A percentile compares a stretch with the other conserved stretches of the same genome.
Evolutionary conservation across 495 filamentous ascomycete genomes (phyloP).

Genomic region (Penicillium malachiteum): DNA sequence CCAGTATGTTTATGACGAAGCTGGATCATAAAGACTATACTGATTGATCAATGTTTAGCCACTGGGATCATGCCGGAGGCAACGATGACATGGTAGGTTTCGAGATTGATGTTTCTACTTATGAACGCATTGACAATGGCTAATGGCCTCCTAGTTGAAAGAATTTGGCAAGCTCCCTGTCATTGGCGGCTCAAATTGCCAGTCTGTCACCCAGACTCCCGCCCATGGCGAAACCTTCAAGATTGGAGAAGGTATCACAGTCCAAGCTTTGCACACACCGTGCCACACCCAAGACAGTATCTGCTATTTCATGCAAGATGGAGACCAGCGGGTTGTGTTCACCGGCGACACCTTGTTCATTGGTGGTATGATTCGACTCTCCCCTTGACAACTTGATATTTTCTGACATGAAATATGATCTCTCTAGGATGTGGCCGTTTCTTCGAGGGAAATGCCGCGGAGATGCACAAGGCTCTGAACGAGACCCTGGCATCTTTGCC

Average conservation of each 20-base stretch:
- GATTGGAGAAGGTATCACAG: conserved; percentile 75
- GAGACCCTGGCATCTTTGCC: conserved; percentile 76
- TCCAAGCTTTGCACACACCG: conserved; percentile 90
- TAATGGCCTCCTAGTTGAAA: conserved; percentile 55
- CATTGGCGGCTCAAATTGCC: conserved; percentile 86
- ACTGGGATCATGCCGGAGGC: conserved; percentile 93
- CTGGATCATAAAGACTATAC: background rate
- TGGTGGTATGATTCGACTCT: conserved; percentile 56
- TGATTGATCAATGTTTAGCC: conserved; percentile 50
- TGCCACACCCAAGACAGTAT: conserved; percentile 99
- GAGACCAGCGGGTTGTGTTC: conserved; percentile 78
- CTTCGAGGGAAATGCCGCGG: conserved; percentile 85
- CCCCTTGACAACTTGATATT: too few species aligned
- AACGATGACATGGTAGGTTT: conserved; percentile 69
- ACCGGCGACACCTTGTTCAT: conserved; percentile 97
- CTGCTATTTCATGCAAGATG: conserved; percentile 86
- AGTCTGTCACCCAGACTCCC: conserved; percentile 72
- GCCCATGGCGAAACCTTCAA: conserved; percentile 73
- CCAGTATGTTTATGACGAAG: conserved; percentile 60
- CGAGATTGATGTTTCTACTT: background rate
- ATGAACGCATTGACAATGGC: background rate
- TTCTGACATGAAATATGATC: background rate
- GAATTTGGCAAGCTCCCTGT: conserved; percentile 66
- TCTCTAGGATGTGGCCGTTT: conserved; percentile 76
- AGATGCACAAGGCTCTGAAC: conserved; percentile 94